Base-by-base conservation (phyloP, 164 flowering plant species). In the Chimonanthus salicifolius region DNA sequence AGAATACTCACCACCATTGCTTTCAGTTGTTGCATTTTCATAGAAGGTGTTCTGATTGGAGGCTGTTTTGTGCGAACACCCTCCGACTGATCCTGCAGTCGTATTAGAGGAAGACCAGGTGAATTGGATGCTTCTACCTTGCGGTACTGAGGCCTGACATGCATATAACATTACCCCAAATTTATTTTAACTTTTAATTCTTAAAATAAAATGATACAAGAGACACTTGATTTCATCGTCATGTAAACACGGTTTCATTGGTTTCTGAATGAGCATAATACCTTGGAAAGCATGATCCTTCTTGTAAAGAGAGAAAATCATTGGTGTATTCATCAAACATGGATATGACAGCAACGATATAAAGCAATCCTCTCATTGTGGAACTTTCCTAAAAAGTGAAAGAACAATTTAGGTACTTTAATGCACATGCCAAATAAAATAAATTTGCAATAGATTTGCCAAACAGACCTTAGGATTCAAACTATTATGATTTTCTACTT, bases 221-320 rank as follows among this genome's bases (percentile, higher is more conserved):
- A 54, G 60, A 54, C 16, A 11, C 60, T 54, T 54, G n/a, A 54
- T 54, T 54, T 54, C 8, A 13, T 54, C 60, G 8, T 54, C n/a
- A 54, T 0, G 5, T 11, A 54, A 51, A 51, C 58, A 51, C 13
- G 9, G 13, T 11, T 8, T 51, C 6, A 15, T 9, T 33, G 33
- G 33, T 33, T 33, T 43, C 6, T 0, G 10, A 69, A 69, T 4
- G 44, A 69, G 47, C 47, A 18, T 5, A 21, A 64, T 70, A 81
- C 86, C 84, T 83, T n/a, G 83, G 86, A 78, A 83, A 80, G 75
- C 86, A 79, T 58, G 86, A 83, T 8, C 86, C 86, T 78, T 83
- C 81, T 62, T 63, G 76, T 15, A 84, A 75, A 70, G 71, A 80
- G 47, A 83, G 80, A 45, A 81, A 66, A 74, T 84, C 84, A 67